phyloP scores from a whole-genome alignment of 176 grass and related monocot genomes.

The Cymbopogon citratus region DNA sequence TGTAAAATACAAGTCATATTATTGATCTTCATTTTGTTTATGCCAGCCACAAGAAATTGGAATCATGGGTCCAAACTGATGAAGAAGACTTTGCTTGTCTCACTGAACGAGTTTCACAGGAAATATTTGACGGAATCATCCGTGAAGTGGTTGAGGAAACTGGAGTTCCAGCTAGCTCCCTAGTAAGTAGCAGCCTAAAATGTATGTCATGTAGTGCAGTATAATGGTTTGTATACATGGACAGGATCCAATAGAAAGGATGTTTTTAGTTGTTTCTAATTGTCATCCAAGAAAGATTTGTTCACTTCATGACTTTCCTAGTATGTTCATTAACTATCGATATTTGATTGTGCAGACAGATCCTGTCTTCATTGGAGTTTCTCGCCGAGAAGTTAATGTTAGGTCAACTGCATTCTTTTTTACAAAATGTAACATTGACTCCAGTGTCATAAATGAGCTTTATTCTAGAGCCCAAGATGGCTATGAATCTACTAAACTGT shows the following conservation, averaged over 20 bases:
- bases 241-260: background rate
- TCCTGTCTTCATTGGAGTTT: constrained; percentile 81
- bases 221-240: background rate
- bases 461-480: constrained; percentile 96
- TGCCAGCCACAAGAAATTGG: constrained; percentile 87
- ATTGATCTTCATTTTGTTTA: constrained; percentile 23
- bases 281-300: background rate
- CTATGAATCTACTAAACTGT: constrained; percentile 81
- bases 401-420: constrained; percentile 90
- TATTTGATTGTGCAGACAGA: constrained; percentile 43
- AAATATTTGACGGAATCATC: constrained; percentile 93
- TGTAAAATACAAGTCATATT: background rate
- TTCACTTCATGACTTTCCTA: background rate
- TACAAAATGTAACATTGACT: constrained; percentile 66
- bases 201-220: too few relatives aligned
- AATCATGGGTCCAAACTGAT: constrained; percentile 49
- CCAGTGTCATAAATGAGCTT: constrained; percentile 44
- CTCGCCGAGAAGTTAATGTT: constrained; percentile 75
- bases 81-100: constrained; percentile 24
- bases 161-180: constrained; percentile 68
- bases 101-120: constrained; percentile 52
- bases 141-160: constrained; percentile 98
- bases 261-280: background rate
- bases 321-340: background rate
- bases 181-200: constrained; percentile 40